Evolutionary conservation across 2,329 filamentous ascomycete species (phyloP).

Genomic region (Lasiodiplodia hormozganensis): DNA sequence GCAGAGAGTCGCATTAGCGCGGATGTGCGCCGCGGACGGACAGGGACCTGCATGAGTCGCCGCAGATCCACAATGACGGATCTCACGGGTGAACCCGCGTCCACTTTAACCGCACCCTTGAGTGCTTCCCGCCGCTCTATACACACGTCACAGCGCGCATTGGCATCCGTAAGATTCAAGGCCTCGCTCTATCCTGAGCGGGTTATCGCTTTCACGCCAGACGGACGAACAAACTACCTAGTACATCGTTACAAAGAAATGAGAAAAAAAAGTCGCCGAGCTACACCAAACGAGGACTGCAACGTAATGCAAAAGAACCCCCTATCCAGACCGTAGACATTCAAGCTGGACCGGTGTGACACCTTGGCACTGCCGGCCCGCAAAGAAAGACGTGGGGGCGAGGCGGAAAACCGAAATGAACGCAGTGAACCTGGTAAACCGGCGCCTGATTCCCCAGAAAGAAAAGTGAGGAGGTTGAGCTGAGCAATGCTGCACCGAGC

Average conservation of each 20-base stretch:
- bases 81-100: constrained; percentile 20
- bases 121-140: background rate
- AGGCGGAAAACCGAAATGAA: constrained; percentile 21
- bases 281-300: constrained; percentile 18
- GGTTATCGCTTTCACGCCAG: background rate
- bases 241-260: constrained; percentile 26
- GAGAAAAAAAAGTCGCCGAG: constrained; percentile 10
- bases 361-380: background rate
- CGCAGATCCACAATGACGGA: constrained; percentile 25
- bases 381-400: constrained; percentile 6
- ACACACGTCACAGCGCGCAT: constrained; percentile 1
- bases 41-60: constrained; percentile 28
- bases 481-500: background rate
- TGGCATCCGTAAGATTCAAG: background rate
- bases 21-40: constrained; percentile 17
- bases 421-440: constrained; percentile 11
- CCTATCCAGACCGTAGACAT: constrained; percentile 24
- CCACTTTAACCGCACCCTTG: constrained; percentile 6
- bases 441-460: constrained; percentile 8
- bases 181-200: background rate
- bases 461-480: background rate
- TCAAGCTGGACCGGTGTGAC: background rate
- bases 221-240: constrained; percentile 17
- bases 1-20: constrained; percentile 23
- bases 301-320: constrained; percentile 24